These are phyloP conservation scores for Mycena rebaudengoi DNA, from an alignment of 768 basidiomycete species.

Conservation along the genomic window DNA sequence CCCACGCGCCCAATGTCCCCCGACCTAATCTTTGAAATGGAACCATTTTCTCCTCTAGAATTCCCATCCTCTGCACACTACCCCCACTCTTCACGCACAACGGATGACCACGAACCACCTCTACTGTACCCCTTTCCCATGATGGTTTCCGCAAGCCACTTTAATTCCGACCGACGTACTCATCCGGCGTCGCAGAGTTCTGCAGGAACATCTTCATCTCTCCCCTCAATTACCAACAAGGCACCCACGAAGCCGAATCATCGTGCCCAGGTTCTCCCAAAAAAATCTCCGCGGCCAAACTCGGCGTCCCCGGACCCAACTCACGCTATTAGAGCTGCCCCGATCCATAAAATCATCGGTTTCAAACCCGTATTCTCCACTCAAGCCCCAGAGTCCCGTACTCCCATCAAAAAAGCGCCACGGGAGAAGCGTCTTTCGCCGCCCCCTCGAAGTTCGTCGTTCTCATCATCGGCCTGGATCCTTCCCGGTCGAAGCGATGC, in stretches of 20 bases:
- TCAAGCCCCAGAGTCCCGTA: constrained; percentile 12
- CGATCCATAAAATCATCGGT: constrained; percentile 30
- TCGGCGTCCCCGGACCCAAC: constrained; percentile 3
- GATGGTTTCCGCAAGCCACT: not conserved
- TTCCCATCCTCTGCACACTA: constrained; percentile 14
- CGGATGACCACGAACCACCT: constrained; percentile 13
- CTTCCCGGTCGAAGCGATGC: constrained; percentile 42
- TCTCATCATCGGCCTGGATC: constrained; percentile 46
- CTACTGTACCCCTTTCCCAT: constrained; percentile 26
- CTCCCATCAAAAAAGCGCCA: not conserved
- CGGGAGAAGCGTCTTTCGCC: constrained; percentile 32
- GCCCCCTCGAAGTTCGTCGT: constrained; percentile 45
- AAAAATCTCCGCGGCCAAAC: not conserved
- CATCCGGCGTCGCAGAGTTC: not conserved
- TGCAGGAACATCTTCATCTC: not conserved
- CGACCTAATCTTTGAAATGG: constrained; percentile 65
- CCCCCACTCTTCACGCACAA: constrained; percentile 22
- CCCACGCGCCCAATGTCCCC: constrained; percentile 47
- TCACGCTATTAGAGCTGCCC: constrained; percentile 24
- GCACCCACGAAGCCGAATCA: not conserved
- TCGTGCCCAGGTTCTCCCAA: not conserved
- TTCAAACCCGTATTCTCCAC: constrained; percentile 26
- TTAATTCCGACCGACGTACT: not conserved
- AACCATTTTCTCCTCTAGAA: constrained; percentile 42
- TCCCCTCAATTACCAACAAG: constrained; percentile 7